These are phyloP conservation scores for Pleomassaria siparia DNA, from an alignment of 2,329 filamentous ascomycete species.

Conservation along the genomic window DNA sequence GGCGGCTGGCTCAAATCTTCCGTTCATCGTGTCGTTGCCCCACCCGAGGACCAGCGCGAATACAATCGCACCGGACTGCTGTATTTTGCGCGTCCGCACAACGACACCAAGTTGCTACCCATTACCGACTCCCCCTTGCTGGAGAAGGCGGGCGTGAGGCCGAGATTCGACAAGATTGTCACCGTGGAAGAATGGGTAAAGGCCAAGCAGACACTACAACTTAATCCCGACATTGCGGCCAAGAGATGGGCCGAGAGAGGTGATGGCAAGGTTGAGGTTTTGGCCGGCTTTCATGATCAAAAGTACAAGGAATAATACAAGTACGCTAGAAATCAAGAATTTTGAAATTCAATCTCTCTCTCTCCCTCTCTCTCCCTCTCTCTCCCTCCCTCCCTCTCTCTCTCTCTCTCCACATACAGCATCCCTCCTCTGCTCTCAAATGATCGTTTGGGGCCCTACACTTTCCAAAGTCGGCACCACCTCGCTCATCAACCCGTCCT, in stretches of 20 bases:
- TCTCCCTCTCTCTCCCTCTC: too few relatives aligned
- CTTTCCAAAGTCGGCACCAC: too few relatives aligned
- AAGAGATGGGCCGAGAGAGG: slow-evolving; percentile 25
- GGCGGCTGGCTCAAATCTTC: slow-evolving; percentile 51
- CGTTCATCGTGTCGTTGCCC: slow-evolving; percentile 53
- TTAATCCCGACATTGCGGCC: slow-evolving; percentile 21
- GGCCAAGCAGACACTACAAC: slow-evolving; percentile 37
- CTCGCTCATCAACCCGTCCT: too few relatives aligned
- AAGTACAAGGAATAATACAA: slow-evolving; percentile 28
- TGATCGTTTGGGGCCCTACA: too few relatives aligned
- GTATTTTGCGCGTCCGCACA: slow-evolving; percentile 53
- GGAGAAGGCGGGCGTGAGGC: slow-evolving; percentile 34
- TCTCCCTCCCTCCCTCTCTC: too few relatives aligned
- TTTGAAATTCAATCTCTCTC: too few relatives aligned
- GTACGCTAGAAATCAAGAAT: too few relatives aligned
- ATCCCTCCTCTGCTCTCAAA: too few relatives aligned
- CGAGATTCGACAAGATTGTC: slow-evolving; percentile 44
- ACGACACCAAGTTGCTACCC: slow-evolving; percentile 41
- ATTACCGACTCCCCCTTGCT: slow-evolving; percentile 43
- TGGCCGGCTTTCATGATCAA: slow-evolving; percentile 24
- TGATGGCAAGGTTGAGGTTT: slow-evolving; percentile 24
- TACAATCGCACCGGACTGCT: slow-evolving; percentile 53
- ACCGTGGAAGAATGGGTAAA: slow-evolving; percentile 52
- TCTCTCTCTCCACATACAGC: too few relatives aligned
- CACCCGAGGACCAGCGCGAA: slow-evolving; percentile 52